phyloP scores from a whole-genome alignment of 129 eudicot genomes.

The Logfia minima region DNA sequence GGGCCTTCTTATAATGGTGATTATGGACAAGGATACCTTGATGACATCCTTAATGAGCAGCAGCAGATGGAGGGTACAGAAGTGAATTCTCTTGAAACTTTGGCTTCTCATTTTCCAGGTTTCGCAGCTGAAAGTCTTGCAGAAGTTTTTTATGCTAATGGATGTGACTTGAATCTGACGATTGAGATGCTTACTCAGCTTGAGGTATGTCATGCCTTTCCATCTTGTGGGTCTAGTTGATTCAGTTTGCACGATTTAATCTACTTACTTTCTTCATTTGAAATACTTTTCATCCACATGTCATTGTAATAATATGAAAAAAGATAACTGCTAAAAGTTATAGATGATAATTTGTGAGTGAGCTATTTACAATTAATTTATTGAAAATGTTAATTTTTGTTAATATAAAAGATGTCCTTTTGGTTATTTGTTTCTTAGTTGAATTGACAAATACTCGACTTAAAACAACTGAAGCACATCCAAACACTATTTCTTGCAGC shows the following conservation, averaged over 20 bases:
- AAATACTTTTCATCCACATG: background rate
- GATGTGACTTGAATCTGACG: slow-evolving; percentile 67
- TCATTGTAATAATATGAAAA: background rate
- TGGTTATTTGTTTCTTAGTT: background rate
- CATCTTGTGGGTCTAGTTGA: background rate
- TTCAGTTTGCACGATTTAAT: background rate
- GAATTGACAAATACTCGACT: background rate
- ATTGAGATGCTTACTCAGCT: slow-evolving; percentile 86
- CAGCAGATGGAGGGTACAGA: slow-evolving; percentile 35
- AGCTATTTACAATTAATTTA: background rate
- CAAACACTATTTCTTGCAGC: background rate
- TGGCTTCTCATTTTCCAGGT: slow-evolving; percentile 71
- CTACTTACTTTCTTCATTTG: background rate
- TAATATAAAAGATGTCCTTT: background rate
- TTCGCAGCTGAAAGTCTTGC: slow-evolving; percentile 71
- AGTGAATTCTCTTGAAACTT: slow-evolving; percentile 49
- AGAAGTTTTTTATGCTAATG: slow-evolving; percentile 63
- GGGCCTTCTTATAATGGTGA: slow-evolving; percentile 33
- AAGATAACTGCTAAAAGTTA: background rate
- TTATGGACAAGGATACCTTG: slow-evolving; percentile 18
- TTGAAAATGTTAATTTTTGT: background rate
- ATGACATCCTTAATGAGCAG: slow-evolving; percentile 29
- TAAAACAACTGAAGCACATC: background rate
- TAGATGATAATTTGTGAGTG: background rate
- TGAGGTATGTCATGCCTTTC: slow-evolving; percentile 51